Base-by-base conservation (phyloP, 108 stramenopile genomes). In the Conticribra weissflogii region DNA sequence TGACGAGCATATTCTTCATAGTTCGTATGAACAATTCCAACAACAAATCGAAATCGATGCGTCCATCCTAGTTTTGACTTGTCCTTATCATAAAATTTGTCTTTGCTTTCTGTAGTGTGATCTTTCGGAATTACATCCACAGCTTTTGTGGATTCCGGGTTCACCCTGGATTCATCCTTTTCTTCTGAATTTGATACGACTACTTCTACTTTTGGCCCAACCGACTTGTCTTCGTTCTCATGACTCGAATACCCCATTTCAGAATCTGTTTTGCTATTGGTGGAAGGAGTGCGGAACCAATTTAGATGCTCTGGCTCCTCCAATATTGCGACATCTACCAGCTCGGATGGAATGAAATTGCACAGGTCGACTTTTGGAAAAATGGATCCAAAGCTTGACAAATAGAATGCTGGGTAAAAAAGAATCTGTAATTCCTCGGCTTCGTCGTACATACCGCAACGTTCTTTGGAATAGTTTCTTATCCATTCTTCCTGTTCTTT, bases 271-370 rank as follows among this genome's bases (percentile, higher is more conserved):
- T 61, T 33, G 3, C 53, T 51, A 15, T 54, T 36, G 14, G 54
- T 21, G 34, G 17, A 25, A 53, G 78, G 74, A 36, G 75, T 54
- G 30, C 91, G 77, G 64, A 91, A 93, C 95, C 95, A 97, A 81
- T 96, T 98, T 53, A 98, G 56, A 81, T 98, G 97, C 76, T 98
- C 97, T 12, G 97, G 96, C 74, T 98, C 97, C 81, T 97, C 96
- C 68, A 97, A 68, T 66, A 96, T 93, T 29, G 79, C 82, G 17
- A 98, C 86, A 77, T 94, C 92, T 19, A 94, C 95, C 51, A 89
- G 76, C 3, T 94, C 88, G 12, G 72, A 53, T 3, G 95, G 93
- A n/a, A 96, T 85, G 23, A 71, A 74, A 49, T 72, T 66, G 63
- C 72, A 76, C 49, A 75, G 30, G 65, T 98, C 97, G 14, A 88